Evolutionary conservation across 805 yeast species (phyloP).

Genomic region (Maudiozyma pseudohumilis): DNA sequence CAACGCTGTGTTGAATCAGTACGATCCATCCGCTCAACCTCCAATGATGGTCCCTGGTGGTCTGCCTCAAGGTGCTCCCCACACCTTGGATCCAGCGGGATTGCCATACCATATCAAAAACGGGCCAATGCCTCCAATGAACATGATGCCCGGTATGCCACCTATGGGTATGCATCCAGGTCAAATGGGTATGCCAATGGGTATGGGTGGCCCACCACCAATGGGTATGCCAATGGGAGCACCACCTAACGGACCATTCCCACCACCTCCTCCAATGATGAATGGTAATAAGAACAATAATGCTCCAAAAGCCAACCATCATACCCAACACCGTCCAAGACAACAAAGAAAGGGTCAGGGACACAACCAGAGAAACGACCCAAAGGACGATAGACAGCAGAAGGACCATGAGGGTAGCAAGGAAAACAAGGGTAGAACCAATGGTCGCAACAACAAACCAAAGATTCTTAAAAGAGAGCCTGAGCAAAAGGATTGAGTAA

Average conservation of each 20-base stretch:
- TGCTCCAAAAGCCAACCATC: background rate
- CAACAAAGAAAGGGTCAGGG: background rate
- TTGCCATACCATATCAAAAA: conserved; percentile 23
- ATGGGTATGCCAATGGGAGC: conserved; percentile 10
- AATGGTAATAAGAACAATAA: background rate
- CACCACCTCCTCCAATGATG: background rate
- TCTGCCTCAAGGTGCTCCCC: conserved; percentile 4
- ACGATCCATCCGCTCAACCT: conserved; percentile 9
- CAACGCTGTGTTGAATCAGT: conserved; percentile 28
- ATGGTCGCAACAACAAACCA: background rate
- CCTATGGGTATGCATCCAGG: conserved; percentile 4
- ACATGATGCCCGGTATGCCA: conserved; percentile 8
- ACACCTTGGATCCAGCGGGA: conserved; percentile 14
- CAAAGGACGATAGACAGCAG: background rate
- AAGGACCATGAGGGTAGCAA: background rate
- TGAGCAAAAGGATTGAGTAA: background rate
- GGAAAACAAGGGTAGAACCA: background rate
- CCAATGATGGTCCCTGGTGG: conserved; percentile 6
- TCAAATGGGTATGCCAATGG: conserved; percentile 9
- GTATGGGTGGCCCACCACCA: background rate
- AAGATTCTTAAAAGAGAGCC: background rate
- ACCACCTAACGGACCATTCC: conserved; percentile 6
- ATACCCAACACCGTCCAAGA: background rate
- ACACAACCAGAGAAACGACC: background rate
- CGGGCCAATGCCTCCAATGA: conserved; percentile 16